Base-by-base conservation (phyloP, 495 filamentous ascomycete genomes). In the Penicillium silybi region DNA sequence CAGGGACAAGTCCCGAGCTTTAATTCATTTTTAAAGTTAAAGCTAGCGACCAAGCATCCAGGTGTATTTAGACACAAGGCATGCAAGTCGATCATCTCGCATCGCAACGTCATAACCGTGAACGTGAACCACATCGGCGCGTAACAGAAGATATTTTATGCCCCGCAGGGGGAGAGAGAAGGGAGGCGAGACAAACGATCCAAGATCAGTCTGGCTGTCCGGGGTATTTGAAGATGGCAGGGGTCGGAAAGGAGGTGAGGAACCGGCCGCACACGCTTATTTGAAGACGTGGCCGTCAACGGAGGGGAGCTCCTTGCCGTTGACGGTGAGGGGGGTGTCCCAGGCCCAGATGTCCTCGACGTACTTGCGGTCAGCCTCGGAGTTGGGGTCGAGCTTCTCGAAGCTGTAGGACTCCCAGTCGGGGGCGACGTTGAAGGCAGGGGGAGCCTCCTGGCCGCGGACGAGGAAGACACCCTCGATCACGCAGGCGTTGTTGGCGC, bases 201-300 rank as follows among this genome's bases (percentile, higher is more conserved):
- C 40, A 23, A 48, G 9, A 44, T n/a, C 46, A 39, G 38, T 37
- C 52, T 46, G 46, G 49, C 45, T 8, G 16, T 9, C 37, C 18
- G 55, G 61, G 61, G 61, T 64, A 64, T 64, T 64, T 52, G 46
- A 42, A 52, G 54, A 48, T 50, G 48, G 53, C 37, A 52, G 38
- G 44, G 44, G 34, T 46, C 41, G 44, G 44, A 47, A 47, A 39
- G 32, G 23, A 45, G 25, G 44, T 34, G 38, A 44, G 23, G 22
- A 39, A 47, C 15, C 27, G 38, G 20, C 48, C 27, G 65, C 50
- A 69, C 51, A 58, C 60, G 65, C 78, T 80, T 93, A 98, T 86
- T 97, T 98, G 86, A 97, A 97, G 69, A 96, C 90, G 82, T 99
- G 96, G 65, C 95, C 95, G 60, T 91, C 88, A 66, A 85, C 87